These are phyloP conservation scores for Diplodia mutila DNA, from an alignment of 2,329 filamentous ascomycete genomes.

Conservation along the genomic window DNA sequence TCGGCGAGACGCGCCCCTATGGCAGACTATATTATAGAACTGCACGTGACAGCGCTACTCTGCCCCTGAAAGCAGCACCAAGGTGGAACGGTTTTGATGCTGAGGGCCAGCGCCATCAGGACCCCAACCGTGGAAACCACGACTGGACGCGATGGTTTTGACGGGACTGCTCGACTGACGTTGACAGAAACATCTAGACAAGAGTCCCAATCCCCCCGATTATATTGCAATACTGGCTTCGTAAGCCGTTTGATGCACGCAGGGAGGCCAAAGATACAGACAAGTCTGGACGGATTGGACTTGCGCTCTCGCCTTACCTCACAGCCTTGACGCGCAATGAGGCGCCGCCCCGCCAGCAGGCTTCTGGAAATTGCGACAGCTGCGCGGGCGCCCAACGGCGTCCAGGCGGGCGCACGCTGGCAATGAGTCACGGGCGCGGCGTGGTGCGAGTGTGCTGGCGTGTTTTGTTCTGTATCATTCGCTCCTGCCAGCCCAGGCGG, in stretches of 20 bases:
- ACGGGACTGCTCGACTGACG: neutral
- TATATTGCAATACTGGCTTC: neutral
- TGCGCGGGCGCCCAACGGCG: conserved; percentile 9
- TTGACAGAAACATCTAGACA: neutral
- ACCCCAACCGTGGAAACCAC: neutral
- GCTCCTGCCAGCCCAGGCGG: conserved; percentile 21
- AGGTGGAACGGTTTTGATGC: neutral
- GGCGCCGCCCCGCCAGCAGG: neutral
- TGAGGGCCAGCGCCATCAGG: neutral
- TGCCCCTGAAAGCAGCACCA: conserved; percentile 16
- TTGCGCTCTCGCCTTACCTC: conserved; percentile 6
- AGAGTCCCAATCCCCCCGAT: neutral
- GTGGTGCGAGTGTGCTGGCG: conserved; percentile 20
- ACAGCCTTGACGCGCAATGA: conserved; percentile 8
- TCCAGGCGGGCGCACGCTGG: neutral
- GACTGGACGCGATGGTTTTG: neutral
- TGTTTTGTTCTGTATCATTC: conserved; percentile 19
- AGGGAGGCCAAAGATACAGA: conserved; percentile 17
- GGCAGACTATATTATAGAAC: neutral
- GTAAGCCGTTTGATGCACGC: conserved; percentile 24
- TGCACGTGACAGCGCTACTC: conserved; percentile 22
- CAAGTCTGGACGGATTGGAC: conserved; percentile 2
- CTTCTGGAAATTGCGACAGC: neutral
- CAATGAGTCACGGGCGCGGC: conserved; percentile 20
- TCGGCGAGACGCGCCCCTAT: conserved; percentile 2